phyloP scores from a whole-genome alignment of 129 eudicot genomes.

The Flaveria robusta region DNA sequence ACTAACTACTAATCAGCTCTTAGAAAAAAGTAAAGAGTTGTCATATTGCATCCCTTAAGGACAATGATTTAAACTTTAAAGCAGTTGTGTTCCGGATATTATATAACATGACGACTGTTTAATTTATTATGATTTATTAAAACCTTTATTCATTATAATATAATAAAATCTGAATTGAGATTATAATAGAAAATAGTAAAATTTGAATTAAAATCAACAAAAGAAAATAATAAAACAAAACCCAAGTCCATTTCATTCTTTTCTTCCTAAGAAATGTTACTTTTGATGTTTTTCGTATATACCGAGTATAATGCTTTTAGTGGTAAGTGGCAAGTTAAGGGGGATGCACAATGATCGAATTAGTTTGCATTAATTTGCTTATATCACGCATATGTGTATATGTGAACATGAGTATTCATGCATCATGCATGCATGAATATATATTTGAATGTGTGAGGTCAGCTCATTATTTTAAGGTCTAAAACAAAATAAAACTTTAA shows the following conservation, averaged over 20 bases:
- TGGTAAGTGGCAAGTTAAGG: not conserved
- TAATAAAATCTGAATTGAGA: not conserved
- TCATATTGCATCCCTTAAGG: too few relatives aligned
- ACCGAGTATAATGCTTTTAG: conserved; percentile 25
- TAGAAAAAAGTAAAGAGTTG: too few relatives aligned
- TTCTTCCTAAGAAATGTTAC: conserved; percentile 7
- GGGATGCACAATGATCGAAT: not conserved
- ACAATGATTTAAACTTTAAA: too few relatives aligned
- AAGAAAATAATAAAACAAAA: not conserved
- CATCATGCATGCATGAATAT: not conserved
- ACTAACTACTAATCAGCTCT: too few relatives aligned
- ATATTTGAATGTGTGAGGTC: too few relatives aligned
- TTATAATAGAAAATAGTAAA: not conserved
- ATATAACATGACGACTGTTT: too few relatives aligned
- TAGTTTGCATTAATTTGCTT: not conserved
- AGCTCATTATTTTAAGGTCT: too few relatives aligned
- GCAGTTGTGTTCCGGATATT: too few relatives aligned
- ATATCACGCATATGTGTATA: not conserved
- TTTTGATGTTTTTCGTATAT: conserved; percentile 3
- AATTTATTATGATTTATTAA: too few relatives aligned
- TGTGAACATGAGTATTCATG: not conserved
- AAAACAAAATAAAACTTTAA: too few relatives aligned
- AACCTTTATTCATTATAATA: too few relatives aligned
- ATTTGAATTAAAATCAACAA: not conserved
- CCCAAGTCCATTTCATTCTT: conserved; percentile 15